Conservation (phyloP, 768 basidiomycete genomes). For the Leccinum subgranulosum region DNA sequence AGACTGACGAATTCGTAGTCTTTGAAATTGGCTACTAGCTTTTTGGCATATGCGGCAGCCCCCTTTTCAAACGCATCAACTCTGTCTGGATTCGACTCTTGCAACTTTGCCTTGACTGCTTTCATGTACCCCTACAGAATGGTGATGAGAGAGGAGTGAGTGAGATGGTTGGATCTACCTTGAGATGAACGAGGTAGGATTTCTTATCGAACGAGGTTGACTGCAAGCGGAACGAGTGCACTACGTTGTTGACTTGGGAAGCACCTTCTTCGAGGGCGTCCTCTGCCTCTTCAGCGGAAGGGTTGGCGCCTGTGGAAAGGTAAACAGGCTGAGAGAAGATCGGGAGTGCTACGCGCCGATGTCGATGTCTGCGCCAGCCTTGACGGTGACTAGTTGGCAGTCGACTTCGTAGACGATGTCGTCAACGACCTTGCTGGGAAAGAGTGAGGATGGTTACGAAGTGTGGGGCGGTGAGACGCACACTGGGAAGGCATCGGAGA, state of each 20-base stretch:
- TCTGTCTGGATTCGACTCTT: constrained; percentile 49
- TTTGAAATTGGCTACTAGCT: constrained; percentile 85
- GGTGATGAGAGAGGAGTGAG: not conserved
- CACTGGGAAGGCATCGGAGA: constrained; percentile 91
- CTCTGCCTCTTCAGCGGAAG: constrained; percentile 82
- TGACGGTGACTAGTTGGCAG: constrained; percentile 66
- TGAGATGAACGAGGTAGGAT: constrained; percentile 75
- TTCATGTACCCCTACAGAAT: constrained; percentile 86
- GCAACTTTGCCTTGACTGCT: constrained; percentile 67
- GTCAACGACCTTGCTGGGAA: constrained; percentile 70
- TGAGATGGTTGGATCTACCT: constrained; percentile 38
- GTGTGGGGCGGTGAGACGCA: constrained; percentile 36
- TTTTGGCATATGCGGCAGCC: constrained; percentile 78
- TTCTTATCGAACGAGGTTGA: constrained; percentile 87
- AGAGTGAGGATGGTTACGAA: constrained; percentile 6
- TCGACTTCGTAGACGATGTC: constrained; percentile 85
- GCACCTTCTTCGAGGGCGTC: constrained; percentile 82
- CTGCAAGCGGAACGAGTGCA: constrained; percentile 88
- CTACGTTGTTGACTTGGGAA: constrained; percentile 82
- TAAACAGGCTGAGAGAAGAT: constrained; percentile 5
- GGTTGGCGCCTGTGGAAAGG: constrained; percentile 71
- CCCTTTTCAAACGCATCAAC: constrained; percentile 80
- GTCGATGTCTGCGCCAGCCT: constrained; percentile 77
- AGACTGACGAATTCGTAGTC: constrained; percentile 86
- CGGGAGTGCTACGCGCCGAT: constrained; percentile 58